phyloP scores from a whole-genome alignment of 441 rosid species.

The Sinapis alba region DNA sequence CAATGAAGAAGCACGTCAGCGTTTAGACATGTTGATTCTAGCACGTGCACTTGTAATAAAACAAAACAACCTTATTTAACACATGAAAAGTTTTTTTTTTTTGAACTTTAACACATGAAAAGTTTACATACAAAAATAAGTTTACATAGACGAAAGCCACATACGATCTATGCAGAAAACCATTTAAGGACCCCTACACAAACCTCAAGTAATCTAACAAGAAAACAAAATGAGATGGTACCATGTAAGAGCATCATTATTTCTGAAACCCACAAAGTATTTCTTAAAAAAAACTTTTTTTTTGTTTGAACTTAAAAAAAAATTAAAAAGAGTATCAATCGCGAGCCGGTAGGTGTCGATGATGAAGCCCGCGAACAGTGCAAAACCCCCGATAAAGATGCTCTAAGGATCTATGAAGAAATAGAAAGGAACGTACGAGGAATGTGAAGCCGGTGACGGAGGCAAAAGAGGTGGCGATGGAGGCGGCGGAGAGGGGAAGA shows the following conservation, averaged over 20 bases:
- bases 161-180: not conserved
- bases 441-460: slow-evolving; percentile 63
- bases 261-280: no score
- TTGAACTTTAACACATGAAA: not conserved
- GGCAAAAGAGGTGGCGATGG: slow-evolving; percentile 71
- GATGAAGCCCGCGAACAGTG: no score
- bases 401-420: not conserved
- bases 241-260: no score
- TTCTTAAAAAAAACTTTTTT: no score
- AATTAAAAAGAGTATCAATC: no score
- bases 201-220: not conserved
- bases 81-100: not conserved
- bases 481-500: slow-evolving; percentile 57
- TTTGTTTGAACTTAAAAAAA: no score
- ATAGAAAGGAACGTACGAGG: no score
- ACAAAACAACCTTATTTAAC: not conserved
- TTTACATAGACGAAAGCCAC: not conserved
- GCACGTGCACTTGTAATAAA: not conserved
- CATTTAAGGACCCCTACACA: not conserved
- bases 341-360: no score
- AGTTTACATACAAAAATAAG: not conserved
- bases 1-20: not conserved
- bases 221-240: no score
- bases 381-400: no score
- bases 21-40: not conserved